Percentiles rank a stretch among this genome's conserved stretches.
phyloP scores from a whole-genome alignment of 345 rosid genomes.

The Salix viminalis region DNA sequence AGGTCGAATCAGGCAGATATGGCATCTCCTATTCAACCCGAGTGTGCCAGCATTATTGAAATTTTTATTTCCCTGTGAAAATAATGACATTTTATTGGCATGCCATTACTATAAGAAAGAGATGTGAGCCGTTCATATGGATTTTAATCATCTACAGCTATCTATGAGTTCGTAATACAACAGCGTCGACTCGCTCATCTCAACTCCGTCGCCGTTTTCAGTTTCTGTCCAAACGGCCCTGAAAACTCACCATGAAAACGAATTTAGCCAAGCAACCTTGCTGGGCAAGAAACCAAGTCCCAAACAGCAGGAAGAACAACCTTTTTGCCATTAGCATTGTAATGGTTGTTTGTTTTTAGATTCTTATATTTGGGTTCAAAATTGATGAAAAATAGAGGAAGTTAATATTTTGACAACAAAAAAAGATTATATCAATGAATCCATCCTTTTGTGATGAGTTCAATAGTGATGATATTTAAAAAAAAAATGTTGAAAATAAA shows the following conservation, averaged over 20 bases:
- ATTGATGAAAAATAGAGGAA: no score
- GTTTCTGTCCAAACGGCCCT: not conserved
- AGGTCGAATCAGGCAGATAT: not conserved
- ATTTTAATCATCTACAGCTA: not conserved
- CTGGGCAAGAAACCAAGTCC: conserved; percentile 8
- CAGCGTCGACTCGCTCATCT: not conserved
- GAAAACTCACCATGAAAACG: not conserved
- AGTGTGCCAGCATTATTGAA: not conserved
- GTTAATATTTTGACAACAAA: no score
- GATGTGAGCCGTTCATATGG: not conserved
- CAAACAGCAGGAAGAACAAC: conserved; percentile 26
- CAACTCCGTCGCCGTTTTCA: not conserved
- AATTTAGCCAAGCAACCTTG: conserved; percentile 3
- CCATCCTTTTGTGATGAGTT: no score
- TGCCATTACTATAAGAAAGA: not conserved
- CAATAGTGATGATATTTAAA: no score
- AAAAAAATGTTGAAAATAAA: no score
- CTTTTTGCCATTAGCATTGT: conserved; percentile 12
- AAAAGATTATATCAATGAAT: no score
- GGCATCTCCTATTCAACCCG: not conserved
- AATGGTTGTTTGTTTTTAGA: conserved; percentile 1
- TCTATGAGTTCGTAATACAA: not conserved
- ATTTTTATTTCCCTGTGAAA: not conserved
- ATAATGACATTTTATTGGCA: not conserved
- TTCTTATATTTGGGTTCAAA: no score